Conservation (phyloP, 2,329 filamentous ascomycete genomes). For the Aspergillus brunneoviolaceus region DNA sequence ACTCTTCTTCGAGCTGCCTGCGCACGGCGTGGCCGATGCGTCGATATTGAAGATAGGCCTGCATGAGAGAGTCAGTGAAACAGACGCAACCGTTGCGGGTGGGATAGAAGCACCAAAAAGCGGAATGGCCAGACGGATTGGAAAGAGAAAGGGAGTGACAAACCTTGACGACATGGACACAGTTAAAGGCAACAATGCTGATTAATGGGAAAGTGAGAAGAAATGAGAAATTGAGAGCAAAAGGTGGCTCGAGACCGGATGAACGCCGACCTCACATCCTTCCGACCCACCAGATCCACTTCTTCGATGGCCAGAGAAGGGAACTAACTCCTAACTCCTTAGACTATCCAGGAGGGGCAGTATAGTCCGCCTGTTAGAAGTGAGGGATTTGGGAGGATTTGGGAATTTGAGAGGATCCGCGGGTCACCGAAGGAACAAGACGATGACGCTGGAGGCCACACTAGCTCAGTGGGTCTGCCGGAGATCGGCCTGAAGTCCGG, state of each 20-base stretch:
- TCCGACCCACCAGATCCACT: neutral
- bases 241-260: neutral
- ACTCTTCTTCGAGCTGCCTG: conserved; percentile 16
- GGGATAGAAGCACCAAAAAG: neutral
- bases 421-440: too few species aligned
- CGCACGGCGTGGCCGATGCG: conserved; percentile 20
- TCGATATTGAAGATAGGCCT: conserved; percentile 28
- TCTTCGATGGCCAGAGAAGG: neutral
- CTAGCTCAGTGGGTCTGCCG: neutral
- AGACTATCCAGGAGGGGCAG: neutral
- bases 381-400: neutral
- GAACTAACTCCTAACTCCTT: neutral
- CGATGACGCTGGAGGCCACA: too few species aligned
- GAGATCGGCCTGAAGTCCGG: neutral
- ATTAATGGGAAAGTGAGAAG: neutral
- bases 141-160: neutral
- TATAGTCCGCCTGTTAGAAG: neutral
- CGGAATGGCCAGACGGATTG: neutral
- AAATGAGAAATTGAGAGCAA: neutral
- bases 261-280: neutral
- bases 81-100: neutral
- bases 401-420: too few species aligned
- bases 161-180: neutral
- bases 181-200: neutral
- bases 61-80: conserved; percentile 16